phyloP scores from a whole-genome alignment of 208 protist genomes.

The Spongospora subterranea region DNA sequence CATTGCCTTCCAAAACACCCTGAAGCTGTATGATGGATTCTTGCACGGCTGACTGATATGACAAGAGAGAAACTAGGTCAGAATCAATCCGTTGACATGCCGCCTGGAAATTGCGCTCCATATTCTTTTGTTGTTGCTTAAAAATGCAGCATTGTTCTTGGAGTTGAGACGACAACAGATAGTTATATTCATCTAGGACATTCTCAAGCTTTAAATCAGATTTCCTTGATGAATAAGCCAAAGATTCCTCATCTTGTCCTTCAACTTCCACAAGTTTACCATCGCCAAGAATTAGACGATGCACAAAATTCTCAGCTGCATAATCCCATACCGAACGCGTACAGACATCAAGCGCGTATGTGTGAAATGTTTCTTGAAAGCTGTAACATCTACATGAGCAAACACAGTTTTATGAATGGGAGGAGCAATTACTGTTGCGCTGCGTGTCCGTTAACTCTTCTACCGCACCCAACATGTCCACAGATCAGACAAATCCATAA shows the following conservation, averaged over 20 bases:
- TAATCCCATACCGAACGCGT: conserved; percentile 34
- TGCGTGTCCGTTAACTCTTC: conserved; percentile 3
- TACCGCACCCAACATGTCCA: conserved; percentile 34
- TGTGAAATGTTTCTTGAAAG: conserved; percentile 29
- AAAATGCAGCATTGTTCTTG: conserved; percentile 26
- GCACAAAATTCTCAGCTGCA: conserved; percentile 39
- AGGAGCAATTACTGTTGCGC: background rate
- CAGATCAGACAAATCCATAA: conserved; percentile 37
- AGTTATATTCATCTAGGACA: conserved; percentile 18
- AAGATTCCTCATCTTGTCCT: background rate
- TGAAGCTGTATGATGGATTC: background rate
- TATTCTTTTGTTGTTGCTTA: background rate
- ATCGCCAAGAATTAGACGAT: conserved; percentile 20
- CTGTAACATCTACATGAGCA: background rate
- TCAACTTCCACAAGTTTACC: conserved; percentile 38
- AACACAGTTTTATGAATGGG: background rate
- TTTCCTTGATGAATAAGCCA: too few relatives aligned
- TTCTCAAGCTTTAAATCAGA: conserved; percentile 30
- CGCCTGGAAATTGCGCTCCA: background rate
- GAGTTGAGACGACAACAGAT: conserved; percentile 20
- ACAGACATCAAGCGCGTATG: conserved; percentile 12
- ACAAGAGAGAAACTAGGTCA: background rate
- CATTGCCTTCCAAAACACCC: background rate
- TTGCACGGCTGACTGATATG: background rate
- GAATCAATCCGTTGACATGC: background rate